Conservation (phyloP, 176 grass and related monocot genomes). For the Zea luxurians region DNA sequence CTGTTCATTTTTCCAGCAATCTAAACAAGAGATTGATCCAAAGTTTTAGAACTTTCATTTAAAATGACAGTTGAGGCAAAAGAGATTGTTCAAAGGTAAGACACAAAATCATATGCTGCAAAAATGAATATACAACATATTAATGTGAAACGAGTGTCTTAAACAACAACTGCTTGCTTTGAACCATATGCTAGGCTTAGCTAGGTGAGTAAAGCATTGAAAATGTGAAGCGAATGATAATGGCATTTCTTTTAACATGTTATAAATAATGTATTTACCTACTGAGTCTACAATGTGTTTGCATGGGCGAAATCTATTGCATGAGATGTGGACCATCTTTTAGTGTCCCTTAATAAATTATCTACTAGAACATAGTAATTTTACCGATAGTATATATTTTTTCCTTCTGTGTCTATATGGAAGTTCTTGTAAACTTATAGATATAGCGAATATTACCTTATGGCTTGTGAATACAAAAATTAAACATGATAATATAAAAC, state of each 20-base stretch:
- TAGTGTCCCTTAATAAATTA: constrained; percentile 3
- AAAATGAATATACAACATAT: constrained; percentile 5
- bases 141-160: neutral
- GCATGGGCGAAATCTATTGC: neutral
- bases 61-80: neutral
- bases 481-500: constrained; percentile 9
- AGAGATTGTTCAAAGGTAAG: neutral
- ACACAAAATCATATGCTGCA: neutral
- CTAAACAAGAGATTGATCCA: constrained; percentile 40
- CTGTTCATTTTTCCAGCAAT: constrained; percentile 95
- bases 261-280: neutral
- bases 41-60: constrained; percentile 19
- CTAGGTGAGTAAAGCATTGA: constrained; percentile 13
- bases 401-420: neutral
- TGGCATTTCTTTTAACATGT: neutral
- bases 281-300: neutral
- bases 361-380: constrained; percentile 1
- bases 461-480: constrained; percentile 4
- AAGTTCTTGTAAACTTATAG: neutral
- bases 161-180: constrained; percentile 28
- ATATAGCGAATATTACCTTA: constrained; percentile 17
- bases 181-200: no score
- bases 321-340: neutral
- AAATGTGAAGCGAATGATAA: neutral
- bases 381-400: constrained; percentile 4